These are phyloP conservation scores for Blastomyces gilchristii DNA, from an alignment of 2,329 filamentous ascomycete species.

Conservation along the genomic window DNA sequence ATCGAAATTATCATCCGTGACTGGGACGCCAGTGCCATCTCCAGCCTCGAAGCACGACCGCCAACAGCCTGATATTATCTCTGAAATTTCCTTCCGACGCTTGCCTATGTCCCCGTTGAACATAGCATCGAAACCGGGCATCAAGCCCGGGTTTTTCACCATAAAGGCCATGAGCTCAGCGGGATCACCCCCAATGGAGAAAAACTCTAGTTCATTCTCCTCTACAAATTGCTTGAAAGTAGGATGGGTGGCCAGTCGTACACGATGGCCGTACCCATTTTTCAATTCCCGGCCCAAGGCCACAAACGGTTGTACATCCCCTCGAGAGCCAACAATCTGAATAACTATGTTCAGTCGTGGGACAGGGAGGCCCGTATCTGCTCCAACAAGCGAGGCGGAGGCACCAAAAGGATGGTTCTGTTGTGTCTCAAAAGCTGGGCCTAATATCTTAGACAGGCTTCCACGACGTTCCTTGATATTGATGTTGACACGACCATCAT, in stretches of 20 bases:
- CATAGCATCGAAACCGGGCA: slow-evolving; percentile 70
- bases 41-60: slow-evolving; percentile 72
- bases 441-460: slow-evolving; percentile 56
- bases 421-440: slow-evolving; percentile 51
- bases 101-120: slow-evolving; percentile 67
- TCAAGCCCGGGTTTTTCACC: slow-evolving; percentile 78
- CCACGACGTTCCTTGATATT: slow-evolving; percentile 62
- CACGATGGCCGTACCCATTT: slow-evolving; percentile 56
- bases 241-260: slow-evolving; percentile 62
- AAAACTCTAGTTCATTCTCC: slow-evolving; percentile 64
- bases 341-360: slow-evolving; percentile 60
- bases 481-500: slow-evolving; percentile 69
- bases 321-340: slow-evolving; percentile 63
- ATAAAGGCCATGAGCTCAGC: slow-evolving; percentile 76
- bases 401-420: slow-evolving; percentile 22
- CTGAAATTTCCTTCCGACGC: slow-evolving; percentile 61
- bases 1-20: slow-evolving; percentile 46
- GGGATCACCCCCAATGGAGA: slow-evolving; percentile 65
- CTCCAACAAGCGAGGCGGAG: slow-evolving; percentile 62
- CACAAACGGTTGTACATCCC: slow-evolving; percentile 67
- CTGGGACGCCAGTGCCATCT: slow-evolving; percentile 48
- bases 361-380: slow-evolving; percentile 49
- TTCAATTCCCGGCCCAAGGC: slow-evolving; percentile 57
- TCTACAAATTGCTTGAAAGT: slow-evolving; percentile 59
- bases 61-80: slow-evolving; percentile 81